Evolutionary conservation across 495 filamentous ascomycete species (phyloP), one percentile per base, ranked within the genome.

Genomic region (Neurospora sp.): DNA sequence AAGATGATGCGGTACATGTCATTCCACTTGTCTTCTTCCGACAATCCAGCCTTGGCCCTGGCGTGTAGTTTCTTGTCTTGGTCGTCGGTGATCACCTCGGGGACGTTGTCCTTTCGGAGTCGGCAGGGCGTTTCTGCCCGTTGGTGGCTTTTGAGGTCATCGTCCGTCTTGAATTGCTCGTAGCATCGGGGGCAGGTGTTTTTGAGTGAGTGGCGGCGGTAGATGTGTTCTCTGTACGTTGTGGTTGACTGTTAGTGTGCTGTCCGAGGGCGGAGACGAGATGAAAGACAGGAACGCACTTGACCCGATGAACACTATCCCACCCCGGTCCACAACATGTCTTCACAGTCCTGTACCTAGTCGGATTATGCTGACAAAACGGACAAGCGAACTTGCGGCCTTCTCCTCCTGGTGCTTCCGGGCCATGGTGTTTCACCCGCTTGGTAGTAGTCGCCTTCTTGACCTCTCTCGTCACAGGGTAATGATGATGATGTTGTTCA

Each of bases 251-350:
- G 35, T 27, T 38, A 44, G 53, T 8, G 14, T 46, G 11, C 31
- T 68, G 16, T 69, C 14, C 27, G 41, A 9, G 6, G 40, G 16
- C 40, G 22, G 22, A 4, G 27, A 40, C 37, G 4, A 70, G 27
- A 37, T 53, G n/a, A 20, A 37, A 6, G 1, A 12, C 6, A 7
- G 27, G 8, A 53, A 74, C 83, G 71, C 73, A 84, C 84, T 85
- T 85, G 42, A 85, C 76, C 3, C 84, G 80, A 74, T 85, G 84
- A 3, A 84, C 78, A 31, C 80, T 76, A 14, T 73, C 72, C 82
- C 83, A 85, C 5, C 83, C 83, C 2, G 83, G 83, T 1, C 82
- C 83, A 20, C 78, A 77, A 59, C 84, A 85, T 5, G 82, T 81
- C 61, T 77, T 77, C 7, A 82, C 76, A 3, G 75, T 78, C 73